Percentiles rank a stretch among this genome's conserved stretches.
phyloP scores from a whole-genome alignment of 2,329 filamentous ascomycete species.

The Diaporthe sp. region DNA sequence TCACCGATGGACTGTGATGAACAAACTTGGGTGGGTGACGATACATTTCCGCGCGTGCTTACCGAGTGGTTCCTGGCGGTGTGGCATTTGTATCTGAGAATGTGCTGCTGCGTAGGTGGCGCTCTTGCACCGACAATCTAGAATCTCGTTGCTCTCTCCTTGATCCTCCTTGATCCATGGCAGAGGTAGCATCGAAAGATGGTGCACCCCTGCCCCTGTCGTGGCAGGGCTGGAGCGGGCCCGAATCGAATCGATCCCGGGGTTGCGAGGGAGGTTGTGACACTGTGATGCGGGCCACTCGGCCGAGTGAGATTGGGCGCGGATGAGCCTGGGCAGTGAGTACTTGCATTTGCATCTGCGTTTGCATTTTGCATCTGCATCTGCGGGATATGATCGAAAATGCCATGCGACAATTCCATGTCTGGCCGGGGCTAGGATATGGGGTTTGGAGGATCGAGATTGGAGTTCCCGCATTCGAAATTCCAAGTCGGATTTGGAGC shows the following conservation, averaged over 20 bases:
- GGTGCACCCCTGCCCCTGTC: not conserved
- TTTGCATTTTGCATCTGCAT: slow-evolving; percentile 2
- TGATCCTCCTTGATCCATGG: not conserved
- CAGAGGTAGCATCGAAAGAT: not conserved
- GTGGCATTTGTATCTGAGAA: not conserved
- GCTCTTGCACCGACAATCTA: not conserved
- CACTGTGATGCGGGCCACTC: not conserved
- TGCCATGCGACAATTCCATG: slow-evolving; percentile 6
- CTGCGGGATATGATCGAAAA: not conserved
- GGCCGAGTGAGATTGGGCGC: slow-evolving; percentile 1
- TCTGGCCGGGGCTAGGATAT: not conserved
- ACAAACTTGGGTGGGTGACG: not conserved
- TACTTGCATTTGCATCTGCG: not conserved
- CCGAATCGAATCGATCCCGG: not conserved
- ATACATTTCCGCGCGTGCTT: not conserved
- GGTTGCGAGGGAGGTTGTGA: not conserved
- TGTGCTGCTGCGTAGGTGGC: not conserved
- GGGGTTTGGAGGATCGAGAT: slow-evolving; percentile 13
- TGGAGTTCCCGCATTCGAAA: not conserved
- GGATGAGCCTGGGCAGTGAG: not conserved
- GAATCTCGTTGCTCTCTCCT: not conserved
- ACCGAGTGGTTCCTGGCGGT: not conserved
- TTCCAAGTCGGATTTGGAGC: not conserved
- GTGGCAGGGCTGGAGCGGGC: not conserved
- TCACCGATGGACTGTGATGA: not conserved